Conservation (phyloP, 2,329 filamentous ascomycete genomes). For the Rhynchosporium secalis region DNA sequence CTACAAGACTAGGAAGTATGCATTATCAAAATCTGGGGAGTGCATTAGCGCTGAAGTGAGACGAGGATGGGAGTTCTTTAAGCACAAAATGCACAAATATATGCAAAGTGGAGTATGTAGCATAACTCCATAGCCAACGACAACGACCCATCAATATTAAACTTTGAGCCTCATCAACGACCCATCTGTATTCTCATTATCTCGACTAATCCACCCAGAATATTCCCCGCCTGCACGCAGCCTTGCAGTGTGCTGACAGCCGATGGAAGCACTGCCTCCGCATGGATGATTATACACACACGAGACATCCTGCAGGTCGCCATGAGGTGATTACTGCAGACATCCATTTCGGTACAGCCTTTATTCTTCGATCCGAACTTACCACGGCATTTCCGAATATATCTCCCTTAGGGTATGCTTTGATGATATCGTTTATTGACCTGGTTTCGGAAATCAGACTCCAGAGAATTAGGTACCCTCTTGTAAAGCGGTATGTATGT, state of each 20-base stretch:
- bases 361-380: neutral
- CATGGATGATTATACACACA: neutral
- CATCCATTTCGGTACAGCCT: neutral
- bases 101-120: conserved; percentile 17
- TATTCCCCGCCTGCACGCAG: neutral
- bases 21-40: conserved; percentile 21
- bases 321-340: neutral
- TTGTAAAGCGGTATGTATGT: neutral
- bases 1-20: neutral
- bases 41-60: conserved; percentile 32
- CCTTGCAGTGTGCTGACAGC: neutral
- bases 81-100: conserved; percentile 13
- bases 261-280: conserved; percentile 12
- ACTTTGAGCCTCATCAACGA: conserved; percentile 15
- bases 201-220: conserved; percentile 1
- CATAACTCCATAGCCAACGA: conserved; percentile 24
- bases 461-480: neutral
- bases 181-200: neutral
- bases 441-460: neutral
- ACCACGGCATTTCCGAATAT: neutral
- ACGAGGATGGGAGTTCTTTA: conserved; percentile 7
- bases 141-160: conserved; percentile 1
- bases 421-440: neutral
- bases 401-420: neutral
- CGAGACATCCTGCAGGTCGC: conserved; percentile 3